Evolutionary conservation across 2,329 filamentous ascomycete genomes (phyloP).

Genomic region (Phialophora verrucosa): DNA sequence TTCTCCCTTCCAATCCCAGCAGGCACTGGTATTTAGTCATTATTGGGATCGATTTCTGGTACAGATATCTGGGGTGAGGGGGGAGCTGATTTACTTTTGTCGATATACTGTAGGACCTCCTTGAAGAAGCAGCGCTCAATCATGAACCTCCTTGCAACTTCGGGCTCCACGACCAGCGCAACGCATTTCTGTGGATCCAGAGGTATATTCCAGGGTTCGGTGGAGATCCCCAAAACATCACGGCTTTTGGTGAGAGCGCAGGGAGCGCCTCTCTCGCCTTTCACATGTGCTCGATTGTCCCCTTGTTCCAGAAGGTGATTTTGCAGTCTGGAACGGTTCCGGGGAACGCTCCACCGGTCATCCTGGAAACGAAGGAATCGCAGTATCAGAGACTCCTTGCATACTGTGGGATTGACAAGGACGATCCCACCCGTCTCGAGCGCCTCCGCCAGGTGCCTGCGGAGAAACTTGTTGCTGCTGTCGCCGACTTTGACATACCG

Average conservation of each 20-base stretch:
- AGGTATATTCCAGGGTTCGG: constrained; percentile 50
- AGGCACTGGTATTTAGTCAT: no score
- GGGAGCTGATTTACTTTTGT: not conserved
- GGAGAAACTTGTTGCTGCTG: no score
- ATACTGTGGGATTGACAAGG: not conserved
- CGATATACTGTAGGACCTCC: not conserved
- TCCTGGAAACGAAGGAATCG: not conserved
- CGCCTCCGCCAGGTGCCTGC: no score
- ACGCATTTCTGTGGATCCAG: constrained; percentile 48
- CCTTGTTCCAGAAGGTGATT: not conserved
- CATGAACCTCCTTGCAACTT: constrained; percentile 44
- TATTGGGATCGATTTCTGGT: no score
- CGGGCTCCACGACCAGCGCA: constrained; percentile 50
- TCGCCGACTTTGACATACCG: no score
- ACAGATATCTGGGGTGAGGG: no score
- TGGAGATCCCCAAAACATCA: constrained; percentile 48
- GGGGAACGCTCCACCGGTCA: not conserved
- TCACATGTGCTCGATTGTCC: not conserved
- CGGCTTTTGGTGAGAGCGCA: constrained; percentile 53
- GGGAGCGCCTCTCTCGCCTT: constrained; percentile 41
- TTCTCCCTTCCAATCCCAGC: no score
- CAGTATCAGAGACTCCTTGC: not conserved
- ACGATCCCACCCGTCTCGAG: no score
- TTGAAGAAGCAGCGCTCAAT: not conserved
- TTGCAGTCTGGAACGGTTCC: not conserved